Conservation (phyloP, 441 rosid species). For the Hura crepitans region DNA sequence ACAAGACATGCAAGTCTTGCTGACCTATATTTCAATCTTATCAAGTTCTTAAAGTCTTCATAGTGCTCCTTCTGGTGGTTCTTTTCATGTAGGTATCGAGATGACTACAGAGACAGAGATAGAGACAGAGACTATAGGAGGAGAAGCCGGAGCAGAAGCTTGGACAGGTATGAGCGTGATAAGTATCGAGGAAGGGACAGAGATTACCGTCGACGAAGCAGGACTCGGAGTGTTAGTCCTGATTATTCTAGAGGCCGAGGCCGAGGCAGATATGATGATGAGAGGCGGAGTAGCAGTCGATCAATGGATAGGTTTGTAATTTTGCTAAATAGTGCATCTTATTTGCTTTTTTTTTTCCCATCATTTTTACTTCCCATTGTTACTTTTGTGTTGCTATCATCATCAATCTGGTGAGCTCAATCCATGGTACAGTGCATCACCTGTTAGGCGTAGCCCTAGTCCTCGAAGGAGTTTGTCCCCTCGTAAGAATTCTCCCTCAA, state of each 20-base stretch:
- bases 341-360: not conserved
- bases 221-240: constrained; percentile 57
- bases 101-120: constrained; percentile 45
- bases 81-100: constrained; percentile 32
- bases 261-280: constrained; percentile 48
- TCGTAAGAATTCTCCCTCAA: constrained; percentile 29
- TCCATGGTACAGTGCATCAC: constrained; percentile 29
- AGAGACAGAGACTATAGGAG: constrained; percentile 40
- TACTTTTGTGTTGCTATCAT: not conserved
- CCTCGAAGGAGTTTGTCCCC: constrained; percentile 44
- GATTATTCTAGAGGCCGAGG: constrained; percentile 39
- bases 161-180: constrained; percentile 46
- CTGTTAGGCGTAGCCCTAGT: constrained; percentile 36
- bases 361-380: not conserved
- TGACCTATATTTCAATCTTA: not conserved
- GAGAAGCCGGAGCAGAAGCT: constrained; percentile 60
- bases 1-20: not conserved
- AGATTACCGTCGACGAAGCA: constrained; percentile 40
- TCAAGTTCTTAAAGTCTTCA: not conserved
- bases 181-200: constrained; percentile 48
- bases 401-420: not conserved
- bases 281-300: constrained; percentile 40
- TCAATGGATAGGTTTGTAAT: constrained; percentile 38
- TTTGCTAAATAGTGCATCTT: not conserved
- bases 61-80: not conserved